Evolutionary conservation across 148 eudicot species (phyloP).

Genomic region (Cornus suecica): DNA sequence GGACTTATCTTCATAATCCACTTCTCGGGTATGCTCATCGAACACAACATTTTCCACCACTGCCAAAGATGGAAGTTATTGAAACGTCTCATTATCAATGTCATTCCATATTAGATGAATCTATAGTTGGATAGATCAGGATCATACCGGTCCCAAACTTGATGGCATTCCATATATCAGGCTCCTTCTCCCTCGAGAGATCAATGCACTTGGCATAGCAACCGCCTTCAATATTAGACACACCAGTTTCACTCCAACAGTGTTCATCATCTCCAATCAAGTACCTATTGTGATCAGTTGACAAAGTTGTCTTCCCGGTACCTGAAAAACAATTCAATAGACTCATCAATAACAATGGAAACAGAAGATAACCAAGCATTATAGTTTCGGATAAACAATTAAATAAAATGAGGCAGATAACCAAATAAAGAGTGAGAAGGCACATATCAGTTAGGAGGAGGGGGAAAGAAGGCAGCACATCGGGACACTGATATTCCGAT

Average conservation of each 20-base stretch:
- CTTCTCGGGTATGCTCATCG: conserved; percentile 86
- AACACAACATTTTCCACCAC: conserved; percentile 93
- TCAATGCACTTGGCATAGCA: conserved; percentile 89
- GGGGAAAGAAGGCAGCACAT: conserved; percentile 20
- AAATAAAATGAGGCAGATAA: not conserved
- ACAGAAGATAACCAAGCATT: not conserved
- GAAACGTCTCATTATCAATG: not conserved
- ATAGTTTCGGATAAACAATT: not conserved
- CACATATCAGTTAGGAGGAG: conserved; percentile 24
- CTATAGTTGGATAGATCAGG: not conserved
- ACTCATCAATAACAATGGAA: conserved; percentile 1
- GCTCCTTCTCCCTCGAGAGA: conserved; percentile 69
- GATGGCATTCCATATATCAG: conserved; percentile 83
- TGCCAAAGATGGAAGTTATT: conserved; percentile 18
- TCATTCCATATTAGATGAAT: not conserved
- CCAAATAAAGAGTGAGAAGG: conserved; percentile 8
- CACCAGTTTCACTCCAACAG: conserved; percentile 72
- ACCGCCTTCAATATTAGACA: conserved; percentile 82
- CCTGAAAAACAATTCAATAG: conserved; percentile 28
- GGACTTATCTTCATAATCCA: conserved; percentile 77
- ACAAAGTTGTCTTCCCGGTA: conserved; percentile 79
- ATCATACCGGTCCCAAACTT: conserved; percentile 52
- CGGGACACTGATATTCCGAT: conserved; percentile 11
- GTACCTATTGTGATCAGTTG: conserved; percentile 71
- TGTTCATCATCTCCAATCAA: conserved; percentile 84